Conservation (phyloP, 371 early-diverging fungal species). For the Lichtheimia hyalospora region DNA sequence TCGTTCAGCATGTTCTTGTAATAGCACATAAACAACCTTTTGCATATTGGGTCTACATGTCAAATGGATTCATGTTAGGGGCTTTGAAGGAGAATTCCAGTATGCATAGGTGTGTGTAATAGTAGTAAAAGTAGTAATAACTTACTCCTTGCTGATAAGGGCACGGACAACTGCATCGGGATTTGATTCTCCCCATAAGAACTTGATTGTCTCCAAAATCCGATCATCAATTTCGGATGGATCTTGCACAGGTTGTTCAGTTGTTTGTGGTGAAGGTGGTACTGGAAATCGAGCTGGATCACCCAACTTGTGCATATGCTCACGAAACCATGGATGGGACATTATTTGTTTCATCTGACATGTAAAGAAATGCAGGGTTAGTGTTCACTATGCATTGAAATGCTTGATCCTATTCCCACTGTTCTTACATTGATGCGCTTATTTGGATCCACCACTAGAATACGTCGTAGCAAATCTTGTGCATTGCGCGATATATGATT, state of each 20-base stretch:
- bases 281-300: constrained; percentile 21
- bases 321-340: constrained; percentile 38
- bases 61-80: neutral
- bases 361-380: neutral
- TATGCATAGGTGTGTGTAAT: neutral
- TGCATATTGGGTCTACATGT: constrained; percentile 48
- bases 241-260: constrained; percentile 26
- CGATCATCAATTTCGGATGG: constrained; percentile 35
- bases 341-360: constrained; percentile 31
- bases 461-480: constrained; percentile 60
- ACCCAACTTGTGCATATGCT: constrained; percentile 11
- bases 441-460: constrained; percentile 42
- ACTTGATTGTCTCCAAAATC: constrained; percentile 33
- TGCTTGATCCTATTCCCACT: neutral
- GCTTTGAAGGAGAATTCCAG: neutral
- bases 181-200: constrained; percentile 38
- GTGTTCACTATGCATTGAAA: neutral
- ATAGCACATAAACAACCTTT: constrained; percentile 51
- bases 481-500: constrained; percentile 64
- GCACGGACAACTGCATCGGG: constrained; percentile 39
- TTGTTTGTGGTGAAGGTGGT: constrained; percentile 29
- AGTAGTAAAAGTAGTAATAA: neutral
- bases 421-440: constrained; percentile 50
- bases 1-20: constrained; percentile 46
- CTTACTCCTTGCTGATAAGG: constrained; percentile 45